Base-by-base conservation (phyloP, 2,329 filamentous ascomycete species). In the Penicillium paneum region DNA sequence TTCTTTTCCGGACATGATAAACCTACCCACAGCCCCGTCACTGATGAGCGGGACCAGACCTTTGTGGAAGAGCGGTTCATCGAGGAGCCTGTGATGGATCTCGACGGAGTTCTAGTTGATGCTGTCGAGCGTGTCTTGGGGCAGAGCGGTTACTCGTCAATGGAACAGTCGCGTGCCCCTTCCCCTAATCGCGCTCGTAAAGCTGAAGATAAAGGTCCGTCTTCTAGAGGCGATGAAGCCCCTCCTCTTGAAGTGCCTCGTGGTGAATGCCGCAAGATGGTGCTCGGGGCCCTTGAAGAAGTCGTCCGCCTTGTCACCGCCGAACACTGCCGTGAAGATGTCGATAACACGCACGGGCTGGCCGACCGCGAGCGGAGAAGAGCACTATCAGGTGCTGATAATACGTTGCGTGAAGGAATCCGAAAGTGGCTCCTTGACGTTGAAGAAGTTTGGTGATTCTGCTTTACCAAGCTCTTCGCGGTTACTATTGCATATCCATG, bases 41-140 rank as follows among this genome's bases (percentile, higher is more conserved):
- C 56, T 17, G 63, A 66, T 8, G 62, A 61, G 7, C 60, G 60
- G 8, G 63, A 67, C 19, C 49, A 62, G 10, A 61, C 50, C n/a
- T 67, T 69, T 31, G 72, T 78, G 1, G 78, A 81, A 47, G 80
- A 83, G 58, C 69, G 75, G 52, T 82, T 83, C 46, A 66, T 76
- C 11, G 79, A 81, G 57, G 81, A 84, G 57, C 69, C 70, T 3
- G 78, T 85, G 44, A 80, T 82, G 78, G 81, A 83, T 58, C 76
- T 83, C 48, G 82, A 85, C 56, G 75, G 76, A n/a, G 82, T 76
- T 3, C 72, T 84, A 0, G 78, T 82, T 34, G 81, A 84, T 63
- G 82, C 81, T 8, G 73, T 84, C 21, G 82, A 84, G 63, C 78
- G 79, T 48, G 77, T 83, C 10, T 71, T 84, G 3, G 75, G 72